A percentile compares a stretch with the other conserved stretches of the same genome.
These are phyloP conservation scores for Fraxinus latifolia DNA, from an alignment of 305 asterid genomes.

Conservation along the genomic window DNA sequence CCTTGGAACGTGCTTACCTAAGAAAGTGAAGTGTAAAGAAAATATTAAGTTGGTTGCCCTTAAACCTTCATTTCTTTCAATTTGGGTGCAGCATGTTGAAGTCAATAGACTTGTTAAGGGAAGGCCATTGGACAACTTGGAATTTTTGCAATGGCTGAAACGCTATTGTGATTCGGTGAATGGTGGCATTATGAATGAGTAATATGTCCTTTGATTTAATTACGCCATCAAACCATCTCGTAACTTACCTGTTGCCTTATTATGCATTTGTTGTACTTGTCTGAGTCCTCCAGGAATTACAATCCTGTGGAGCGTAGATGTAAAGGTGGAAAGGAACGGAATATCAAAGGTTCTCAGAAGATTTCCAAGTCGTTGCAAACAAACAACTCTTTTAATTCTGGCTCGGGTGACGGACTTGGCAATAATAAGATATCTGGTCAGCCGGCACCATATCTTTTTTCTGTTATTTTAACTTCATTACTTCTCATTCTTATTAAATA, in stretches of 20 bases:
- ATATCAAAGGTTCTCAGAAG: conserved; percentile 51
- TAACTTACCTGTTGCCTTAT: background rate
- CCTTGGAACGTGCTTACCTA: background rate
- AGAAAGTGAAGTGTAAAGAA: background rate
- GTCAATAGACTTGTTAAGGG: conserved; percentile 85
- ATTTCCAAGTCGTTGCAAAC: conserved; percentile 63
- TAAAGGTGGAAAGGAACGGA: conserved; percentile 69
- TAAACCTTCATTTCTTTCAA: background rate
- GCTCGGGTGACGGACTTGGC: conserved; percentile 37
- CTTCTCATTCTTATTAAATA: conserved; percentile 3
- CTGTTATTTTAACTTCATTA: background rate
- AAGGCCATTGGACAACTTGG: conserved; percentile 90
- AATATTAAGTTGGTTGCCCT: background rate
- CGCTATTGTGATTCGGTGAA: conserved; percentile 85
- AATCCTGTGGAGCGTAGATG: conserved; percentile 79
- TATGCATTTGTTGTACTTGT: conserved; percentile 16
- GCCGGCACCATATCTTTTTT: conserved; percentile 4
- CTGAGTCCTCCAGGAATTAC: conserved; percentile 53
- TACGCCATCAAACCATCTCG: background rate
- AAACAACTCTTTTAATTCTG: conserved; percentile 46
- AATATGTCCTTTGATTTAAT: conserved; percentile 17
- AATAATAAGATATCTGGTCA: conserved; percentile 45
- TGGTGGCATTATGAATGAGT: conserved; percentile 83
- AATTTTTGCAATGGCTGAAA: conserved; percentile 90
- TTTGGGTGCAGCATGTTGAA: conserved; percentile 64